Percentiles rank a stretch among this genome's conserved stretches.
Evolutionary conservation across 768 basidiomycete genomes (phyloP).

Genomic region (Lanmaoa rubissima): DNA sequence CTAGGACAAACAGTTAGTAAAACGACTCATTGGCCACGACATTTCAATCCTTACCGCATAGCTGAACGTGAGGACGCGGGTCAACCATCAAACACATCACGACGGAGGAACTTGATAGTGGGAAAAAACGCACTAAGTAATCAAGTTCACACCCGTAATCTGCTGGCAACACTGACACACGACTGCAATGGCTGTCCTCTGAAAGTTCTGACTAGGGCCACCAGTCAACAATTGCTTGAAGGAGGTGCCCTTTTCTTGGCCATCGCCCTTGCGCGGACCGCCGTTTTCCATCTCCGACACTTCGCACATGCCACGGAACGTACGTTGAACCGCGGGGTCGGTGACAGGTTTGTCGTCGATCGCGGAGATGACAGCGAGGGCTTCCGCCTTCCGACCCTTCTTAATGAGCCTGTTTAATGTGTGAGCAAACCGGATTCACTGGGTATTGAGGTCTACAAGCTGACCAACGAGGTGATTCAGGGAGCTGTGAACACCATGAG

Average conservation of each 20-base stretch:
- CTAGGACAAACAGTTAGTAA: not conserved
- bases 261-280: not conserved
- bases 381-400: not conserved
- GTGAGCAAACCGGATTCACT: not conserved
- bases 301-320: not conserved
- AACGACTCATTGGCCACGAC: not conserved
- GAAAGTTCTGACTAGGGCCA: not conserved
- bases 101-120: not conserved
- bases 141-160: not conserved
- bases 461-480: not conserved
- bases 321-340: not conserved
- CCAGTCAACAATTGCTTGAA: not conserved
- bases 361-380: not conserved
- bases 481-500: not conserved
- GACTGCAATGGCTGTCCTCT: not conserved
- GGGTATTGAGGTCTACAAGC: not conserved
- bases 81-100: not conserved
- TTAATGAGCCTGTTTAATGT: not conserved
- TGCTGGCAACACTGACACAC: not conserved
- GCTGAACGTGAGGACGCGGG: not conserved
- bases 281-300: not conserved
- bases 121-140: not conserved
- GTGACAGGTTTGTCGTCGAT: not conserved
- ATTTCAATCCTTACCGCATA: not conserved
- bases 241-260: not conserved